Evolutionary conservation across 2,329 filamentous ascomycete genomes (phyloP).

Genomic region (Exutisphaerella laricina): DNA sequence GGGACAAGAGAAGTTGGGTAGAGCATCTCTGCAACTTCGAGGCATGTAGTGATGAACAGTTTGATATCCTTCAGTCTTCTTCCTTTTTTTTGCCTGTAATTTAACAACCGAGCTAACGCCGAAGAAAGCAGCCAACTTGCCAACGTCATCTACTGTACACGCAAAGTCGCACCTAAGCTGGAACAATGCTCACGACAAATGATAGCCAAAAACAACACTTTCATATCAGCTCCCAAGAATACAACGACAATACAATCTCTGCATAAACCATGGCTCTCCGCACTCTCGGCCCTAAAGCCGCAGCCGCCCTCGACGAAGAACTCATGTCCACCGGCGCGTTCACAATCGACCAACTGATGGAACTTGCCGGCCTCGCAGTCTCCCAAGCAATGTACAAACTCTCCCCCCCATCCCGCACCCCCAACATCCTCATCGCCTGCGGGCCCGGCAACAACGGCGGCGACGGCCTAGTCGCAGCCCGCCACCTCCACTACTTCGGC

Average conservation of each 20-base stretch:
- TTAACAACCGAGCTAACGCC: too few relatives aligned
- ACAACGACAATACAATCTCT: too few relatives aligned
- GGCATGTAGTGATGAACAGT: constrained; percentile 9
- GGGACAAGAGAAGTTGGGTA: background rate
- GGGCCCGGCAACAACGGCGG: constrained; percentile 77
- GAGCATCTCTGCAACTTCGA: constrained; percentile 2
- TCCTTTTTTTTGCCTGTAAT: too few relatives aligned
- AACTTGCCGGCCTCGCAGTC: constrained; percentile 85
- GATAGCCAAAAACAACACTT: too few relatives aligned
- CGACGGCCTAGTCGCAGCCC: constrained; percentile 88
- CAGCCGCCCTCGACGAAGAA: constrained; percentile 83
- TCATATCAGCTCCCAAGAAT: too few relatives aligned
- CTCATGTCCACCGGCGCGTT: constrained; percentile 87
- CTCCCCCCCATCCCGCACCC: constrained; percentile 67
- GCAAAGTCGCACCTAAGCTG: too few relatives aligned
- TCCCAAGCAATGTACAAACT: constrained; percentile 86
- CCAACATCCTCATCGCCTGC: constrained; percentile 77
- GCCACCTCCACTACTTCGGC: constrained; percentile 86
- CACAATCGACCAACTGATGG: constrained; percentile 95
- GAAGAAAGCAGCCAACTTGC: too few relatives aligned
- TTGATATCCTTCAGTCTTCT: too few relatives aligned
- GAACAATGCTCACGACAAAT: too few relatives aligned
- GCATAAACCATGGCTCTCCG: constrained; percentile 21
- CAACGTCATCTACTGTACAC: too few relatives aligned
- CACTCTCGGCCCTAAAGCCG: constrained; percentile 80